Evolutionary conservation across 805 yeast genomes (phyloP), one percentile per base, ranked within the genome.

Genomic region (Metschnikowia arizonensis): DNA sequence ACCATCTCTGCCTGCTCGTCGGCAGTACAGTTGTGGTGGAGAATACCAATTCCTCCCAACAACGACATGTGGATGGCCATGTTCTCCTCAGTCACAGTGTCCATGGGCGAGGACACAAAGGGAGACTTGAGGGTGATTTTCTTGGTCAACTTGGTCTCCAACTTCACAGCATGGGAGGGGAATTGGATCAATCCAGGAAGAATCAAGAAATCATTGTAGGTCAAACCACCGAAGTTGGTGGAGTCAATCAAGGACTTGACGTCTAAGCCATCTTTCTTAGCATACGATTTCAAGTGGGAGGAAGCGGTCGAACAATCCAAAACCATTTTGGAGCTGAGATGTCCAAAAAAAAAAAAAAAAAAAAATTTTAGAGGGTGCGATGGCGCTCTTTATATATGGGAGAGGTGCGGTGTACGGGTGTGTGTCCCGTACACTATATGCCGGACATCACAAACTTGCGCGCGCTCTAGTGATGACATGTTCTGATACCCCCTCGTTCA

Each of bases 1-100:
- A 93, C 99, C 98, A 93, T 93, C 57, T 82, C 96, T 49, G 99
- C 99, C 74, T 93, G 99, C 68, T 89, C 98, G 46, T 91, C 98
- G 48, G 95, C 78, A 48, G 96, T 67, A 75, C 97, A 90, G 79
- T 93, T 93, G 77, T 93, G 97, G 72, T 93, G 99, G 60, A 93
- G 83, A 64, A 93, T 87, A 81, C 99, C 99, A 68, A 93, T 88
- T 72, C 99, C 99, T 68, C 99, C 99, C 60, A 90, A 79, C 56
- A 93, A 80, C 57, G 99, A 97, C 97, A 93, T 90, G 73, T 89
- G 83, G 59, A 93, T 91, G 55, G 99, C 99, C 99, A 93, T 93
- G 50, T 83, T 87, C 52, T 89, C 73, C 77, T 93, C 99, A 47
- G 99, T 93, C 56, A 93, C 99, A 40, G 99, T 93, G 73, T 93